phyloP scores from a whole-genome alignment of 2,329 filamentous ascomycete genomes.

The Aspergillus costaricaensis region DNA sequence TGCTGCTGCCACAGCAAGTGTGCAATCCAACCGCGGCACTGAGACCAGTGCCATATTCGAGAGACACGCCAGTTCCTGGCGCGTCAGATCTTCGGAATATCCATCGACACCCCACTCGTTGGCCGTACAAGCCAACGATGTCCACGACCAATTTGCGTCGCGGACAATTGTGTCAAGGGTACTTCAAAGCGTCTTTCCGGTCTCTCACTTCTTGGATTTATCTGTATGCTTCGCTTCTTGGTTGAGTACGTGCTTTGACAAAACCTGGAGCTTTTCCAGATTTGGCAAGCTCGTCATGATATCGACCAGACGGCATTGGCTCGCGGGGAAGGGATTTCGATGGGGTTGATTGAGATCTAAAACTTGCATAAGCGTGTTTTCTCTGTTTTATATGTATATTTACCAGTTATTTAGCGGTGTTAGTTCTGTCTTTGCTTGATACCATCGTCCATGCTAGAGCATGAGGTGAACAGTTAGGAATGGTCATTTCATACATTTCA shows the following conservation, averaged over 20 bases:
- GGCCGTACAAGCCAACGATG: not conserved
- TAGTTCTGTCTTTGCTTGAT: not conserved
- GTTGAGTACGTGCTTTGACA: slow-evolving; percentile 15
- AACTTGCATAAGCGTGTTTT: no score
- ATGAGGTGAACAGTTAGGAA: not conserved
- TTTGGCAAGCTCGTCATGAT: slow-evolving; percentile 19
- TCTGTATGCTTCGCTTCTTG: slow-evolving; percentile 16
- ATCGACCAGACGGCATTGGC: slow-evolving; percentile 19
- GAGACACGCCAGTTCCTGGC: no score
- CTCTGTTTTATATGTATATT: not conserved
- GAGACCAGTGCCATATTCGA: no score
- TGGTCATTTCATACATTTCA: not conserved
- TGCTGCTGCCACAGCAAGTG: not conserved
- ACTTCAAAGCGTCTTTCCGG: not conserved
- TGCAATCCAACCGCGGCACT: not conserved
- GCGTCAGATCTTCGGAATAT: not conserved
- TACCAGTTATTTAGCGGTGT: slow-evolving; percentile 1
- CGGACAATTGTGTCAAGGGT: not conserved
- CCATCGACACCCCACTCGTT: not conserved
- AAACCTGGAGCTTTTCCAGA: not conserved
- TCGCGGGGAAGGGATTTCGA: slow-evolving; percentile 21
- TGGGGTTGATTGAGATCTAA: slow-evolving; percentile 9
- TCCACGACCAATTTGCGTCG: not conserved
- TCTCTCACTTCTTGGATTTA: slow-evolving; percentile 15
- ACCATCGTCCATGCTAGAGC: not conserved